phyloP scores from a whole-genome alignment of 331 rosid species.

The Dryas integrifolia region DNA sequence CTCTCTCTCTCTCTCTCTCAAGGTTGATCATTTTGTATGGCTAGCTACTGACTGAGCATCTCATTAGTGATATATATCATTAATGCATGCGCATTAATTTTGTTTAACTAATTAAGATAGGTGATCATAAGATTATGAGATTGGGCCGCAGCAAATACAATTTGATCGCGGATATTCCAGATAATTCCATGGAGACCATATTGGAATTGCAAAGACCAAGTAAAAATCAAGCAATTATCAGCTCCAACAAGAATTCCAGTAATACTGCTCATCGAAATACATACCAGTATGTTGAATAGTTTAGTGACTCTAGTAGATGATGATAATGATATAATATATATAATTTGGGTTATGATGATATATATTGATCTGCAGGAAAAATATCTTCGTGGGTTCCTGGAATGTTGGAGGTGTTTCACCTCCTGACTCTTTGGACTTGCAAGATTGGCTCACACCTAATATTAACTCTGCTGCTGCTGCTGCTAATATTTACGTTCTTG shows the following conservation, averaged over 20 bases:
- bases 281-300: neutral
- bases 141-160: neutral
- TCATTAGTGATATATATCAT: too few species aligned
- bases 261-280: constrained; percentile 1
- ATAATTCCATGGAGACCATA: neutral
- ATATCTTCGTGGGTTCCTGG: constrained; percentile 24
- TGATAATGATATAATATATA: neutral
- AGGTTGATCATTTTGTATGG: too few species aligned
- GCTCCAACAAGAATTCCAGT: constrained; percentile 1
- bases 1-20: too few species aligned
- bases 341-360: neutral
- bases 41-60: too few species aligned
- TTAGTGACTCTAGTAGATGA: neutral
- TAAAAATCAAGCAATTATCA: neutral
- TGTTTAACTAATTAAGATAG: too few species aligned
- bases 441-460: constrained; percentile 12
- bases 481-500: constrained; percentile 19
- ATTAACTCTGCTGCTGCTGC: neutral
- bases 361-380: neutral
- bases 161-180: neutral
- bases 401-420: constrained; percentile 26
- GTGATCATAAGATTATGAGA: too few species aligned
- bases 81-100: too few species aligned
- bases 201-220: neutral
- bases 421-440: constrained; percentile 17